These are phyloP conservation scores for Ploettnerulaceae sp. DNA, from an alignment of 2,329 filamentous ascomycete genomes.

Conservation along the genomic window DNA sequence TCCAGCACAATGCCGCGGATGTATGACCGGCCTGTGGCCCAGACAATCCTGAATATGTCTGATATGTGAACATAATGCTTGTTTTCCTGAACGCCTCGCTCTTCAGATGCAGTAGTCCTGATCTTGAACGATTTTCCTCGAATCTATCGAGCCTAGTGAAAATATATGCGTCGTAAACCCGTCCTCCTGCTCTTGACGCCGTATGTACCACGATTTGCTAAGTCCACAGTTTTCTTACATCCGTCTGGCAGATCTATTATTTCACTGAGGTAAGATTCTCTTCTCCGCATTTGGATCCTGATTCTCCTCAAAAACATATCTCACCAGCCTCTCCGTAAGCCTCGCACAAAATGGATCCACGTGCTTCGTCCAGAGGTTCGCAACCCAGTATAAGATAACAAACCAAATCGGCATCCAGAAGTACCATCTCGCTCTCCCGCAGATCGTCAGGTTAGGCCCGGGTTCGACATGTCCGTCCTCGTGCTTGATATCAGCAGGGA, in stretches of 20 bases:
- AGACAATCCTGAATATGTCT: background rate
- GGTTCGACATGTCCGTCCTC: slow-evolving; percentile 36
- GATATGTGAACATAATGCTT: background rate
- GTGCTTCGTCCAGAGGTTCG: slow-evolving; percentile 48
- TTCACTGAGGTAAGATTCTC: slow-evolving; percentile 20
- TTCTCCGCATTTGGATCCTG: slow-evolving; percentile 17
- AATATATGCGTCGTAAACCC: background rate
- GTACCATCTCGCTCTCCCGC: slow-evolving; percentile 36
- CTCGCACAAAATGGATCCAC: slow-evolving; percentile 48
- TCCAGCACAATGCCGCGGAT: background rate
- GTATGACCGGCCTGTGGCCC: background rate
- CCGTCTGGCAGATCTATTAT: background rate
- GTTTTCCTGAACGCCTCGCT: background rate
- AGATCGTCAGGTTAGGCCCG: slow-evolving; percentile 35
- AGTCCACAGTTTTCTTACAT: background rate
- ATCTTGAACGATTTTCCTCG: background rate
- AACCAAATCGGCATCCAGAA: slow-evolving; percentile 43
- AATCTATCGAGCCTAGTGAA: background rate
- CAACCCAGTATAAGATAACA: slow-evolving; percentile 42
- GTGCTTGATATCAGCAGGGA: slow-evolving; percentile 28
- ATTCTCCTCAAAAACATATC: slow-evolving; percentile 27
- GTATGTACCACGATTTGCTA: background rate
- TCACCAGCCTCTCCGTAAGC: slow-evolving; percentile 38
- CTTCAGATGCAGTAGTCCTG: background rate
- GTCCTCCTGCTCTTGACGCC: background rate